Evolutionary conservation across 2,329 filamentous ascomycete genomes (phyloP), one percentile per base, ranked within the genome.

Genomic region (Fusarium guadeloupense): DNA sequence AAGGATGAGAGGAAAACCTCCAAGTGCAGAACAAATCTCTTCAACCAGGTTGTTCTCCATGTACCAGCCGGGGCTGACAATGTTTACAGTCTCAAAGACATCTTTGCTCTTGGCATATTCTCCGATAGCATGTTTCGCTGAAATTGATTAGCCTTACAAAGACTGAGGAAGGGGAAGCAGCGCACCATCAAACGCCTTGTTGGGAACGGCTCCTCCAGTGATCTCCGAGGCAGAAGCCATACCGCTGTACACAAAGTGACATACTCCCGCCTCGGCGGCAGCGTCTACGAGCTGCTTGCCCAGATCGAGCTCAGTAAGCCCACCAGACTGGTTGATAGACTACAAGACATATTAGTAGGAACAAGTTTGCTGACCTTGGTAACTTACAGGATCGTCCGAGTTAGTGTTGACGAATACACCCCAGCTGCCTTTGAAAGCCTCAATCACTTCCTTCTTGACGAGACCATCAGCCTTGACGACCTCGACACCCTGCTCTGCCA

Each of bases 11-110:
- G 78, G 78, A 33, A 80, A 80, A 1, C 79, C 79, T 6, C 79
- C 78, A 21, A 79, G 68, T 0, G 75, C 17, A 2, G 71, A 68
- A 1, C 74, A 74, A 2, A 75, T 19, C 14, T 78, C 73, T 13
- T 70, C 59, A 7, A 61, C 40, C 1, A 77, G 67, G 58, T 78
- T 77, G 49, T 79, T 77, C 47, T 81, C 78, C 42, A 78, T 65
- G 55, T 77, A 81, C 77, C 76, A 80, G 3, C 74, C 77, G 1
- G 77, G 66, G 26, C 71, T 71, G 37, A 78, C 72, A 38, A 74
- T 68, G 37, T 69, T 71, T 35, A 76, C 71, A 17, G 71, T 71
- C 26, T 74, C 65, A 55, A 81, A 80, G 1, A 56, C 56, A 4
- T 54, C 53, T 19, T 65, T 71, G 3, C 53, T 54, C 20, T 71